Base-by-base conservation (phyloP, 2,329 filamentous ascomycete genomes). In the Phaeosphaeriaceae sp. region DNA sequence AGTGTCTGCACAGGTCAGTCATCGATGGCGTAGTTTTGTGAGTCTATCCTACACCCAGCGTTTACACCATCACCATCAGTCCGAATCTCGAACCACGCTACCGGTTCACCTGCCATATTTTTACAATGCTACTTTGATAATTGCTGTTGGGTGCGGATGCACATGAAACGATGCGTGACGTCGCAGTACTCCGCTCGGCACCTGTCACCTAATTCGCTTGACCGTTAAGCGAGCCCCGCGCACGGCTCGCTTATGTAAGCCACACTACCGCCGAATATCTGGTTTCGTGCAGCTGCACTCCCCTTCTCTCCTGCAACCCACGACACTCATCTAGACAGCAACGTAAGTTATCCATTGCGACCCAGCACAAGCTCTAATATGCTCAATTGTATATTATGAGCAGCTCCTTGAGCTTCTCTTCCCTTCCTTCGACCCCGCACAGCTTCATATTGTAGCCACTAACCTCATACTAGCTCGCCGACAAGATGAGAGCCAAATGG, bases 401-500 rank as follows among this genome's bases (percentile, higher is more conserved):
- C 32, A 41, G 46, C 43, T 36, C 23, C 39, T 44, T 28, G 43
- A 51, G 35, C 36, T 33, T 41, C 38, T 21, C 36, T 42, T 37
- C 42, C 35, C 35, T 38, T 45, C 42, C 16, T 13, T 39, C 37
- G 35, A 51, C 52, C 47, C 52, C 52, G 40, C 48, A 53, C 32
- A 42, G 30, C 41, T 54, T 54, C 44, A 42, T 54, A 11, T 30
- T 48, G 51, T 54, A 58, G 46, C 42, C 52, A 46, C 70, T 72
- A 53, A 72, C 65, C 52, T 63, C 55, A 60, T 51, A 57, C 54
- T 42, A 68, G 60, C 60, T 64, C 68, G 68, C 72, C 70, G 72
- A 76, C 77, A 81, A 78, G 78, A 87, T 88, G 86, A 88, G 93
- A 94, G 92, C 92, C 78, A 97, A 97, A 86, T 97, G 94, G 94